phyloP scores from a whole-genome alignment of 257 asterid genomes.

The Solanum microdontum region DNA sequence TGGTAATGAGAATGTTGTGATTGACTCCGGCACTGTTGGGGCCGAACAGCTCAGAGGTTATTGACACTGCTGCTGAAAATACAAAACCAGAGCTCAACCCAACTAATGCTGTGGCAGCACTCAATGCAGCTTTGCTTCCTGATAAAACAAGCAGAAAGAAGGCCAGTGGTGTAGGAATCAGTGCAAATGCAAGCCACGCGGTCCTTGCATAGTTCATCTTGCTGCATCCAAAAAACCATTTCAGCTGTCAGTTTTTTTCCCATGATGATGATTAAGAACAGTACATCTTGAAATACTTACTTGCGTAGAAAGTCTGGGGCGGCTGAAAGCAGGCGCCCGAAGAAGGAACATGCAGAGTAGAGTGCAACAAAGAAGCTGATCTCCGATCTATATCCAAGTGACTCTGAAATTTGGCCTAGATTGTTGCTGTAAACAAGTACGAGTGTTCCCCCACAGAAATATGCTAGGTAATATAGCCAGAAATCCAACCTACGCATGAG shows the following conservation, averaged over 20 bases:
- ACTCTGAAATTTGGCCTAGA: slow-evolving; percentile 56
- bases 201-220: slow-evolving; percentile 40
- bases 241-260: not conserved
- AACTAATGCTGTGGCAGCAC: slow-evolving; percentile 38
- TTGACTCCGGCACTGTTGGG: slow-evolving; percentile 54
- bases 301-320: slow-evolving; percentile 35
- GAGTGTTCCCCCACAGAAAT: slow-evolving; percentile 54
- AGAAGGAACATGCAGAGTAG: slow-evolving; percentile 57
- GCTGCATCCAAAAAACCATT: slow-evolving; percentile 24
- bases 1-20: slow-evolving; percentile 56
- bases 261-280: not conserved
- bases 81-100: slow-evolving; percentile 61
- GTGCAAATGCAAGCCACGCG: slow-evolving; percentile 40
- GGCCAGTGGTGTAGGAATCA: slow-evolving; percentile 43
- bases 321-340: slow-evolving; percentile 57
- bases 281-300: slow-evolving; percentile 15
- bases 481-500: slow-evolving; percentile 34
- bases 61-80: slow-evolving; percentile 46
- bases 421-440: slow-evolving; percentile 56
- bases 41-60: slow-evolving; percentile 58
- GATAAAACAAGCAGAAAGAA: slow-evolving; percentile 38
- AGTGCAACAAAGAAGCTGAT: slow-evolving; percentile 39
- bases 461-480: slow-evolving; percentile 55
- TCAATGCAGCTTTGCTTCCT: slow-evolving; percentile 23
- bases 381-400: slow-evolving; percentile 37